Base-by-base conservation (phyloP, 768 basidiomycete genomes). In the Calocera cornea region DNA sequence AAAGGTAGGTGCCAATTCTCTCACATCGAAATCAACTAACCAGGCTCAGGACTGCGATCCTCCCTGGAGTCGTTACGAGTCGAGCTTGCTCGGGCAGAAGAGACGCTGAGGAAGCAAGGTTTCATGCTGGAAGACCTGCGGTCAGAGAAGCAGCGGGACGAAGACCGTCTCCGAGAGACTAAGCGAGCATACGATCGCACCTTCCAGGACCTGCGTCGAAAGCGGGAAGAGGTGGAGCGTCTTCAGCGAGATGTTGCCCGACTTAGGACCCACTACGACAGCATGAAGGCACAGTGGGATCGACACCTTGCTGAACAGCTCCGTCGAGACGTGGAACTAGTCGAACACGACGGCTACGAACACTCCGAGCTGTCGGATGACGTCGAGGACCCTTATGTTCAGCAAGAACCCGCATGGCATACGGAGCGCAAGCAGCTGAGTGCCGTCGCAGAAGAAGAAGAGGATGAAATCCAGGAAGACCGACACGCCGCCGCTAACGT, bases 241-340 rank as follows among this genome's bases (percentile, higher is more conserved):
- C 54, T 60, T 33, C 54, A 60, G 31, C 54, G 54, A 19, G 54
- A 60, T 60, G 54, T 60, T 60, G 54, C 54, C 10, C 54, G 54
- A 33, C 31, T 60, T 2, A 60, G 31, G 31, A 22, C 54, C 2
- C 11, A 60, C 31, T 60, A 60, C 22, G 54, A 60, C 2, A 60
- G 7, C 22, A 60, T 60, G 54, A 60, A 60, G 54, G 54, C 24
- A 27, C 14, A 16, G 54, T 60, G 54, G 54, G 31, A 60, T 60
- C 54, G 31, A 16, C 54, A 60, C 31, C 7, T 60, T 60, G 31
- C 24, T 16, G 31, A 27, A 16, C 54, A 60, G 54, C 54, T 29
- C 14, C 27, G 10, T 27, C 54, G 22, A 2, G 5, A 60, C 3
- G 14, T 10, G 11, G 54, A 60, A 16, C 7, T 5, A 31, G 31